A percentile compares a stretch with the other conserved stretches of the same genome.
Conservation (phyloP, 192 early-diverging fungal genomes). For the Coemansia interrupta region DNA sequence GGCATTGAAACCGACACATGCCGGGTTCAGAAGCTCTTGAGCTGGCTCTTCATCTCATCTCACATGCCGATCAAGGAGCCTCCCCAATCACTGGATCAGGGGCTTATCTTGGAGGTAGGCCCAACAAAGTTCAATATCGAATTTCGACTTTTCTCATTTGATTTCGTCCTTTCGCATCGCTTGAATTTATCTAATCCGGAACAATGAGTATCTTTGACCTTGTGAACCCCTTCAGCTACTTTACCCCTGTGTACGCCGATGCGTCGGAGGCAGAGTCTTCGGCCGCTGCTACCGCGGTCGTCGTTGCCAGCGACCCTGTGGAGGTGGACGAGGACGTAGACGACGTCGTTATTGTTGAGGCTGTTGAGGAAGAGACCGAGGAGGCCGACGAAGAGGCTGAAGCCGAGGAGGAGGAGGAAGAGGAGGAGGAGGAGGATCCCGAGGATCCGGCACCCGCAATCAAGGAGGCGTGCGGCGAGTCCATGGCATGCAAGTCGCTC, state of each 20-base stretch:
- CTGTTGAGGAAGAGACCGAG: slow-evolving; percentile 40
- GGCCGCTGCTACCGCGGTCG: background rate
- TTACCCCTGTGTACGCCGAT: slow-evolving; percentile 65
- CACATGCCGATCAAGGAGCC: background rate
- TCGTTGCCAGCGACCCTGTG: slow-evolving; percentile 24
- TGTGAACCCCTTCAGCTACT: slow-evolving; percentile 55
- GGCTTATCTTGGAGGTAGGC: background rate
- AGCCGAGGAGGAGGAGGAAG: slow-evolving; percentile 21
- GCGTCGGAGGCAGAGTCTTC: slow-evolving; percentile 15
- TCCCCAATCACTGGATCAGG: background rate
- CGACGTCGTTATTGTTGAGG: slow-evolving; percentile 43
- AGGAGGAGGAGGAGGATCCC: slow-evolving; percentile 35
- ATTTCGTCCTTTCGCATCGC: background rate
- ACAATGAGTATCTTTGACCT: slow-evolving; percentile 48
- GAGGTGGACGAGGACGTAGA: slow-evolving; percentile 23
- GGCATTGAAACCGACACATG: background rate
- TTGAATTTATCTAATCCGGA: background rate
- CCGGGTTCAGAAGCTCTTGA: background rate
- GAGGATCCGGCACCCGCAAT: slow-evolving; percentile 41
- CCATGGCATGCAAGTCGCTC: slow-evolving; percentile 61
- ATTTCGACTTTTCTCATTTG: background rate
- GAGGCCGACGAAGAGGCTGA: slow-evolving; percentile 24
- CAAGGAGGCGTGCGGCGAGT: slow-evolving; percentile 58
- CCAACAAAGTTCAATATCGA: no score
- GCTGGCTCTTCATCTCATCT: background rate